These are phyloP conservation scores for Fusarium fracticaudum DNA, from an alignment of 2,329 filamentous ascomycete species.

Conservation along the genomic window DNA sequence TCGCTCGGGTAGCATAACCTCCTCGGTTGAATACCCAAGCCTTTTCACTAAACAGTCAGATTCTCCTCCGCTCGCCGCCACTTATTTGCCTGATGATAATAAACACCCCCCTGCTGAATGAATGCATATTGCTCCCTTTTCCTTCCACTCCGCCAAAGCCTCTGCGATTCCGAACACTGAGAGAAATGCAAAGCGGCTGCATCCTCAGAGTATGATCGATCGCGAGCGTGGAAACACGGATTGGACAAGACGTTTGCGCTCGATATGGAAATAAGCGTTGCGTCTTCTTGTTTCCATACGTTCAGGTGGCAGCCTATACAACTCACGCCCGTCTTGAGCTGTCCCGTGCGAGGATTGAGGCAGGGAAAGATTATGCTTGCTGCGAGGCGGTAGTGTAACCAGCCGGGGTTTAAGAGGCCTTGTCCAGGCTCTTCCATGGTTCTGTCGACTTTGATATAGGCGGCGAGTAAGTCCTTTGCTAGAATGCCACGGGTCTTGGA, in stretches of 20 bases:
- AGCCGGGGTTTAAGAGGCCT: not conserved
- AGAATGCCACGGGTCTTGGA: not conserved
- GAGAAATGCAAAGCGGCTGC: not conserved
- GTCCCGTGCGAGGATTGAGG: not conserved
- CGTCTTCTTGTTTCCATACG: rapidly evolving
- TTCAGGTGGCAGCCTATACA: not conserved
- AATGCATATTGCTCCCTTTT: rapidly evolving
- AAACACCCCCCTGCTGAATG: not conserved
- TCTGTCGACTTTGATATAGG: rapidly evolving
- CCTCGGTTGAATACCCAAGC: rapidly evolving
- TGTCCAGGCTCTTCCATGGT: rapidly evolving
- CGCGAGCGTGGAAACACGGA: not conserved
- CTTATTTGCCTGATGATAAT: rapidly evolving
- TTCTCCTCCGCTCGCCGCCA: not conserved
- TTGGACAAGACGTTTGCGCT: not conserved
- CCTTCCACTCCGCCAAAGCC: rapidly evolving
- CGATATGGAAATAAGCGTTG: not conserved
- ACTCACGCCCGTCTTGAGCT: not conserved
- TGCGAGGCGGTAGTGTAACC: not conserved
- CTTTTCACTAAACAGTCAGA: rapidly evolving
- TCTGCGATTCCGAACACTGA: not conserved
- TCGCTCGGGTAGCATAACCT: rapidly evolving
- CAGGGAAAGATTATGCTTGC: not conserved
- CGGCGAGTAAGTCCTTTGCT: not conserved
- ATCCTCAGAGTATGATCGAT: not conserved